Base-by-base conservation (phyloP, 805 yeast species). In the Myxozyma monticola region DNA sequence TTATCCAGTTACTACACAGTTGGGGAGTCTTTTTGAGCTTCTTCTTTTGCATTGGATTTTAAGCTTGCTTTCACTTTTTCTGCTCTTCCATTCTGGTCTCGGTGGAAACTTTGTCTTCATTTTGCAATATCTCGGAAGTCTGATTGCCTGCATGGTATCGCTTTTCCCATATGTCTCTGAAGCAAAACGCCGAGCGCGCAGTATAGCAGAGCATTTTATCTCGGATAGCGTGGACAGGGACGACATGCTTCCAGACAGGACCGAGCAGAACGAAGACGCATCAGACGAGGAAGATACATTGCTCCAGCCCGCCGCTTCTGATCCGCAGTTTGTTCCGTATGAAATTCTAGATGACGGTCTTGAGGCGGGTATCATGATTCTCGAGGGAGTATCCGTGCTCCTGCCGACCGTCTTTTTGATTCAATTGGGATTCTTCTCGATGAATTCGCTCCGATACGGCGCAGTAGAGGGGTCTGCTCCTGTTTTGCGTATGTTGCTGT, bases 401-500 rank as follows among this genome's bases (percentile, higher is more conserved):
- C 14, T 51, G n/a, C 55, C 59, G 6, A 26, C 44, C 8, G 37
- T 37, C 2, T 21, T 43, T 6, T 28, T 43, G 14, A 9, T 46
- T 2, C 45, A 40, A 14, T 4, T 42, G 4, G 33, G 33, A 4
- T 54, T 52, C 22, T 42, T 42, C 31, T 15, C 50, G 5, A 24
- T 54, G 29, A 34, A 36, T 10, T 37, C 57, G 2, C 22, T 52
- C 15, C 37, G 59, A 8, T 35, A 47, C 20, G 39, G 53, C 3
- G 45, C 45, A 17, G 49, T 52, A 6, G 59, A 54, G 21, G 59
- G 59, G 12, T 30, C 47, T 14, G 36, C 45, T 20, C 17, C 30
- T 20, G 25, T 38, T 15, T 20, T 42, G 12, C 49, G 57, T 53
- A 42, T 22, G 56, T 43, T 14, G 4, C 10, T 7, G 20, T 20